A percentile compares a stretch with the other conserved stretches of the same genome.
Evolutionary conservation across 768 basidiomycete species (phyloP).

Genomic region (Suillus bovinus): DNA sequence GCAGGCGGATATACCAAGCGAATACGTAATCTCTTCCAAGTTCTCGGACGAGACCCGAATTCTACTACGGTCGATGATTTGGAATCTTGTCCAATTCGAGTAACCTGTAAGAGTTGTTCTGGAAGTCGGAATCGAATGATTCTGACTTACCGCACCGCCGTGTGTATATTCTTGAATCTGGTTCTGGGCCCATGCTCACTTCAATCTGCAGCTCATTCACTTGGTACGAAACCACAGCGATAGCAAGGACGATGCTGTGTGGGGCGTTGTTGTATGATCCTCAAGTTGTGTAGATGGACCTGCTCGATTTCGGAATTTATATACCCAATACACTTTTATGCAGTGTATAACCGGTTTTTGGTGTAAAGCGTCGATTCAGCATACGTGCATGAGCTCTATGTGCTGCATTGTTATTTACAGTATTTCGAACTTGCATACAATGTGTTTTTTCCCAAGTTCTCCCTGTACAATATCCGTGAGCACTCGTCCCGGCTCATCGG

Average conservation of each 20-base stretch:
- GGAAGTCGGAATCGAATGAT: conserved; percentile 3
- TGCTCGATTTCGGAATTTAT: not conserved
- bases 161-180: not conserved
- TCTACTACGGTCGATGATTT: not conserved
- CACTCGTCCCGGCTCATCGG: not conserved
- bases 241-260: not conserved
- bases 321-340: not conserved
- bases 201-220: not conserved
- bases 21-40: conserved; percentile 1
- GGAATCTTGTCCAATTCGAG: conserved; percentile 3
- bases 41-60: conserved; percentile 2
- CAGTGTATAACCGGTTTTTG: not conserved
- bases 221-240: conserved; percentile 5
- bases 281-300: not conserved
- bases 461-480: not conserved
- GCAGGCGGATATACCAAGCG: not conserved
- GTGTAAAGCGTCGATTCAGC: not conserved
- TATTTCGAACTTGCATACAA: not conserved
- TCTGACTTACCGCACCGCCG: not conserved
- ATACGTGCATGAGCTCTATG: not conserved
- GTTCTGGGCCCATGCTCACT: not conserved
- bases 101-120: conserved; percentile 4
- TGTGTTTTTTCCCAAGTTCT: not conserved
- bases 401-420: not conserved
- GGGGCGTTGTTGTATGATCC: not conserved